These are phyloP conservation scores for Pythium myriotylum DNA, from an alignment of 352 stramenopile species.

Conservation along the genomic window DNA sequence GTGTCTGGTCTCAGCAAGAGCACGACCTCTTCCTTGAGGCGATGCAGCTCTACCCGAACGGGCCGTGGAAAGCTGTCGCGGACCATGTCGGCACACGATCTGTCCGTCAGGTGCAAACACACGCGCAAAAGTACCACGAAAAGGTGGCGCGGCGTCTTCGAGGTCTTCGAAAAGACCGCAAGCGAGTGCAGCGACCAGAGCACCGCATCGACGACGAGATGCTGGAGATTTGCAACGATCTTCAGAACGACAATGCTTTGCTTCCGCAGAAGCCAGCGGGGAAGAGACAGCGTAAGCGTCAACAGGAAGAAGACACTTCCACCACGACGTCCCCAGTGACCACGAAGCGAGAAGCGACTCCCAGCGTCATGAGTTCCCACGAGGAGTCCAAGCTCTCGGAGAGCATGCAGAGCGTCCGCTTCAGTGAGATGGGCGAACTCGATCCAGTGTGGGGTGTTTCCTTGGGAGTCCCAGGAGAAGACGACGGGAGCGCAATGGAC, in stretches of 20 bases:
- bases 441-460: too few species aligned
- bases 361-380: not conserved
- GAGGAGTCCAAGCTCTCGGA: slow-evolving; percentile 19
- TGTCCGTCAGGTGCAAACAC: slow-evolving; percentile 19
- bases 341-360: not conserved
- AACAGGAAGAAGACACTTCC: not conserved
- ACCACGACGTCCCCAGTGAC: not conserved
- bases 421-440: too few species aligned
- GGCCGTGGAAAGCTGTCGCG: slow-evolving; percentile 12
- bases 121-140: slow-evolving; percentile 23
- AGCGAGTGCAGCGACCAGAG: slow-evolving; percentile 1
- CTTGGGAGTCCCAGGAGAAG: too few species aligned
- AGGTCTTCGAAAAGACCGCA: slow-evolving; percentile 11
- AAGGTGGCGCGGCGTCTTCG: slow-evolving; percentile 19
- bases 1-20: slow-evolving; percentile 24
- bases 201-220: slow-evolving; percentile 19
- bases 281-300: slow-evolving; percentile 4
- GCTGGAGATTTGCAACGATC: slow-evolving; percentile 17
- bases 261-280: not conserved
- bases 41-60: slow-evolving; percentile 21
- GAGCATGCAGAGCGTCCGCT: slow-evolving; percentile 7
- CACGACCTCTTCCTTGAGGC: slow-evolving; percentile 27
- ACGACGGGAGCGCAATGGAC: too few species aligned
- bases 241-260: slow-evolving; percentile 10
- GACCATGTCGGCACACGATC: slow-evolving; percentile 17